Evolutionary conservation across 805 yeast species (phyloP).

Genomic region (Yamadazyma paraphyllophila): DNA sequence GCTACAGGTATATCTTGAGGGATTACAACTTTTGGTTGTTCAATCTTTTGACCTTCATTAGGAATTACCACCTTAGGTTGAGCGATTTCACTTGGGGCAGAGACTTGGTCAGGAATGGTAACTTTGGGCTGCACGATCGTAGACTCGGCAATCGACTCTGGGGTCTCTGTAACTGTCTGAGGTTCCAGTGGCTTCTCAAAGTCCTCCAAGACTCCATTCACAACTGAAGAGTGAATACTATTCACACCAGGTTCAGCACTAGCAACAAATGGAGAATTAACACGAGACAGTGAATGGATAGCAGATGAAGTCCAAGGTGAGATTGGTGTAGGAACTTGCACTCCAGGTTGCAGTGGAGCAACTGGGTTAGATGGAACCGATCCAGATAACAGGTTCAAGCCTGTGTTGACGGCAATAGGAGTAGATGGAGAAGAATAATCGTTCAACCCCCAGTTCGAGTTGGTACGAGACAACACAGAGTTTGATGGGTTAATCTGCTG

Average conservation of each 20-base stretch:
- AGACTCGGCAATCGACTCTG: neutral
- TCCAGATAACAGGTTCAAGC: neutral
- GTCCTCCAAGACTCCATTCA: conserved; percentile 38
- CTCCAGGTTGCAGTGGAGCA: conserved; percentile 1
- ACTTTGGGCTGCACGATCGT: conserved; percentile 3
- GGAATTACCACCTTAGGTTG: conserved; percentile 8
- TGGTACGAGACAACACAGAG: conserved; percentile 31
- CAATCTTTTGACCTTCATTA: conserved; percentile 2
- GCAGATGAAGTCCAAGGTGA: conserved; percentile 41
- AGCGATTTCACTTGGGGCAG: conserved; percentile 3
- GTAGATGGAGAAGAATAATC: conserved; percentile 13
- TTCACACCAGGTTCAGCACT: conserved; percentile 22
- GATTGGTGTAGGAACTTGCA: conserved; percentile 29
- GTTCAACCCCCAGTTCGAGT: conserved; percentile 42
- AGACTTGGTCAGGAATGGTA: conserved; percentile 4
- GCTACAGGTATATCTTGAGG: neutral
- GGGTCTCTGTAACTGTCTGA: neutral
- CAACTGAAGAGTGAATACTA: conserved; percentile 39
- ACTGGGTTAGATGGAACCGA: neutral
- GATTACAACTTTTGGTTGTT: conserved; percentile 9
- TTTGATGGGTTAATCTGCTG: conserved; percentile 31
- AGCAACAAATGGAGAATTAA: conserved; percentile 40
- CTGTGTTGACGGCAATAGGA: conserved; percentile 9
- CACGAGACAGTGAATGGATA: conserved; percentile 33
- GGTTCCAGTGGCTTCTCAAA: neutral